These are phyloP conservation scores for Anthracocystis walkeri DNA, from an alignment of 1,284 basidiomycete genomes.

Conservation along the genomic window DNA sequence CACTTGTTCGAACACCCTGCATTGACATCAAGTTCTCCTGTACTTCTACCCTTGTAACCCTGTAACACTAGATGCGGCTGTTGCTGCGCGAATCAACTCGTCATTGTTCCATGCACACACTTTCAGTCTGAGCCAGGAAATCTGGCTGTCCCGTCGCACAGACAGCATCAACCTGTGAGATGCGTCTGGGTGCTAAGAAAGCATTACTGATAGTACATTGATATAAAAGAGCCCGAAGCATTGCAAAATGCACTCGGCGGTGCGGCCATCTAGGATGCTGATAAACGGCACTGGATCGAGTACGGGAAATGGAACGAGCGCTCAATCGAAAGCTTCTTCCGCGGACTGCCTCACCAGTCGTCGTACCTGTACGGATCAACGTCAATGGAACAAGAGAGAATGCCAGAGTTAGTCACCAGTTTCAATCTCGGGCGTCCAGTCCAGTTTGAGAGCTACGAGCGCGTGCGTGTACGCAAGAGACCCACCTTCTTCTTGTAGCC, in stretches of 20 bases:
- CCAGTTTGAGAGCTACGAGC: no score
- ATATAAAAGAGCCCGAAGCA: constrained; percentile 4
- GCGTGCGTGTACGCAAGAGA: not conserved
- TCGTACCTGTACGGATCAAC: constrained; percentile 45
- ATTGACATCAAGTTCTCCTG: constrained; percentile 3
- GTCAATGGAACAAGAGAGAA: not conserved
- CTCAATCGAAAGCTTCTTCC: constrained; percentile 59
- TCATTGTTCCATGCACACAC: constrained; percentile 11
- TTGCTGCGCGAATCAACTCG: constrained; percentile 6
- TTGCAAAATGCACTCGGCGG: not conserved
- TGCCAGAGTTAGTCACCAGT: constrained; percentile 2
- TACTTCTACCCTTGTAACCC: constrained; percentile 25
- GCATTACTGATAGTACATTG: constrained; percentile 25
- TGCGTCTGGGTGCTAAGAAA: not conserved
- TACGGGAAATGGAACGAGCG: not conserved
- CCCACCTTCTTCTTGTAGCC: constrained; percentile 67
- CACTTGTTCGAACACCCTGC: not conserved
- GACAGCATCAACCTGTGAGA: not conserved
- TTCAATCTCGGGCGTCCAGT: not conserved
- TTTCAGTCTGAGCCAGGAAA: not conserved
- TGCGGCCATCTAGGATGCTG: constrained; percentile 6
- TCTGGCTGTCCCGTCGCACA: not conserved
- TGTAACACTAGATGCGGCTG: constrained; percentile 40
- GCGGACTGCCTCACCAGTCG: constrained; percentile 66
- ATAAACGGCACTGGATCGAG: not conserved